A percentile compares a stretch with the other conserved stretches of the same genome.
phyloP scores from a whole-genome alignment of 1,139 yeast species.

The Taphrina deformans region DNA sequence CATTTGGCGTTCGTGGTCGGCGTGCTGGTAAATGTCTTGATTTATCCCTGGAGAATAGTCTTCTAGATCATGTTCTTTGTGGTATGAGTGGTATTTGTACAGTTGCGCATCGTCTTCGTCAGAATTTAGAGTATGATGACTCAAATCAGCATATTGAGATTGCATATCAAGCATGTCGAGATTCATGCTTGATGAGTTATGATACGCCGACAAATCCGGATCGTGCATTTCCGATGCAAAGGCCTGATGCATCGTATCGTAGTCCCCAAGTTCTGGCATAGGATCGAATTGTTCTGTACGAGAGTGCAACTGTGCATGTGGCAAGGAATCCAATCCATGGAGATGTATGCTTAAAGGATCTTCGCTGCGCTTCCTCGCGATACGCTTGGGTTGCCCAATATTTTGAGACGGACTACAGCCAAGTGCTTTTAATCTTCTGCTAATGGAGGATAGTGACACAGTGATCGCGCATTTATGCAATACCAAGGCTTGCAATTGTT shows the following conservation, averaged over 20 bases:
- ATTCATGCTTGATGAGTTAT: background rate
- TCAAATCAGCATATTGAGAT: background rate
- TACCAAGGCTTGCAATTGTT: slow-evolving; percentile 12
- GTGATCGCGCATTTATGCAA: slow-evolving; percentile 6
- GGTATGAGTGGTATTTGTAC: slow-evolving; percentile 13
- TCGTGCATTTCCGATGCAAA: slow-evolving; percentile 9
- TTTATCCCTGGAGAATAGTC: slow-evolving; percentile 13
- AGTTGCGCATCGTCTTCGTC: background rate
- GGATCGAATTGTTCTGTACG: background rate
- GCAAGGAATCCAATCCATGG: background rate
- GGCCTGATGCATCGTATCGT: slow-evolving; percentile 8
- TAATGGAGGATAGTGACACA: slow-evolving; percentile 11
- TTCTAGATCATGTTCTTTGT: slow-evolving; percentile 7
- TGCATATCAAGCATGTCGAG: slow-evolving; percentile 16
- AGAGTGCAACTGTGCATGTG: background rate
- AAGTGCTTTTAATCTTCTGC: slow-evolving; percentile 14
- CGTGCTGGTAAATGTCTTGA: slow-evolving; percentile 12
- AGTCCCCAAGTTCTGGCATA: slow-evolving; percentile 1
- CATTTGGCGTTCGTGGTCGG: slow-evolving; percentile 18
- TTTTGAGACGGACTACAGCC: slow-evolving; percentile 17
- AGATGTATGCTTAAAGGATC: background rate
- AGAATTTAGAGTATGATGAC: background rate
- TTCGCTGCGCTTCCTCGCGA: slow-evolving; percentile 9
- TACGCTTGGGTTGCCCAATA: slow-evolving; percentile 1
- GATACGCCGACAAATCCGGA: background rate